Evolutionary conservation across 2,329 filamentous ascomycete species (phyloP), one percentile per base, ranked within the genome.

Genomic region (Alternaria alternata): DNA sequence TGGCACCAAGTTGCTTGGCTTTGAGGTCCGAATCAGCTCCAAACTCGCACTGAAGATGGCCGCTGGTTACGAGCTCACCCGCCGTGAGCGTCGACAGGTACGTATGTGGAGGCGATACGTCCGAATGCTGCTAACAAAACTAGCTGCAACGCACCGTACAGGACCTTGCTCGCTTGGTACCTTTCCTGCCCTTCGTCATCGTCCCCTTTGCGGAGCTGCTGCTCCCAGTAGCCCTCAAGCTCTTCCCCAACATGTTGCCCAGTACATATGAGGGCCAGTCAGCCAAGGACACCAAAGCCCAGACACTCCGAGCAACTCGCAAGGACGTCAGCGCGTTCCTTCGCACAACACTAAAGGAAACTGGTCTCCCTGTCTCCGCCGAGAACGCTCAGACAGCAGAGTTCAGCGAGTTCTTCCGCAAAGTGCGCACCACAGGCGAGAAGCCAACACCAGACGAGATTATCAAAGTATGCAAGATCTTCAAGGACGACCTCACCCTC

Each of bases 381-480:
- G 89, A 91, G 47, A 96, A 91, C 54, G 90, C 94, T 16, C 93
- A 95, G 77, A 94, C 90, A 75, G 93, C 97, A 69, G 95, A 98
- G 78, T 99, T 99, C 72, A 87, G 91, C 62, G 92, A 94, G 73
- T 99, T 99, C 82, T 99, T 99, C 89, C 91, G 92, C 77, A 99
- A 99, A 84, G 88, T 81, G 36, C 82, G 95, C 54, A 89, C 92
- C 18, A 97, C 94, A 1, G 95, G 94, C 65, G 94, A 98, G 82
- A 86, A 90, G 46, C 95, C 95, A 1, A 95, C 92, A 5, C 87
- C 89, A 54, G 87, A 94, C 67, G 95, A 99, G 76, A 93, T 99
- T 65, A 96, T 99, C 84, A 97, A 95, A 81, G 94, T 99, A 65
- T 98, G 95, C 88, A 96, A 97, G 85, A 91, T 96, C 66, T 99